phyloP scores from a whole-genome alignment of 179 eudicot species.

The Nepenthes alata region DNA sequence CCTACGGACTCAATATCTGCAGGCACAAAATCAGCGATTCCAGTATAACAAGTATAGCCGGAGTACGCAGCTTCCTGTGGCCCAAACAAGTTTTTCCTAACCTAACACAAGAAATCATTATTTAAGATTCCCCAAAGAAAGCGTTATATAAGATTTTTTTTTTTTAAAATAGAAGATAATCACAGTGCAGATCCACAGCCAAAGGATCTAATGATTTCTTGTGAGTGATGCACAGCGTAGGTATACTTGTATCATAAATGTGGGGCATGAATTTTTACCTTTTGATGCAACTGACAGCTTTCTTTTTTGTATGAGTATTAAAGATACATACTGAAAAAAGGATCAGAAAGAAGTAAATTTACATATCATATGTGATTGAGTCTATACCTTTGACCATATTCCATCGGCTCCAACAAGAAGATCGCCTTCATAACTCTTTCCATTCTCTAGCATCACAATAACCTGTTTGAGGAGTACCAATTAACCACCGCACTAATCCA shows the following conservation, averaged over 20 bases:
- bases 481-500: neutral
- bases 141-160: too few relatives aligned
- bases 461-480: slow-evolving; percentile 36
- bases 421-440: slow-evolving; percentile 71
- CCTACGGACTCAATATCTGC: slow-evolving; percentile 90
- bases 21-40: slow-evolving; percentile 91
- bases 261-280: too few relatives aligned
- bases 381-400: slow-evolving; percentile 77
- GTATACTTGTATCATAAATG: too few relatives aligned
- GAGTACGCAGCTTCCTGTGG: slow-evolving; percentile 62
- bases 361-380: too few relatives aligned
- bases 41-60: slow-evolving; percentile 94
- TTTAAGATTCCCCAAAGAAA: neutral
- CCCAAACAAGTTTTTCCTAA: slow-evolving; percentile 73
- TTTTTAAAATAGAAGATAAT: too few relatives aligned
- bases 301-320: too few relatives aligned
- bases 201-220: too few relatives aligned
- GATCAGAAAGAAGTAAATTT: too few relatives aligned
- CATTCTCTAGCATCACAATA: slow-evolving; percentile 67
- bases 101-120: slow-evolving; percentile 25
- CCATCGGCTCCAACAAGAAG: slow-evolving; percentile 97
- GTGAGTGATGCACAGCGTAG: too few relatives aligned
- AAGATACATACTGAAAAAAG: neutral
- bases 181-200: too few relatives aligned
- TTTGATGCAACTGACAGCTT: neutral